These are phyloP conservation scores for Cystofilobasidium bisporidii DNA, from an alignment of 768 basidiomycete species.

Conservation along the genomic window DNA sequence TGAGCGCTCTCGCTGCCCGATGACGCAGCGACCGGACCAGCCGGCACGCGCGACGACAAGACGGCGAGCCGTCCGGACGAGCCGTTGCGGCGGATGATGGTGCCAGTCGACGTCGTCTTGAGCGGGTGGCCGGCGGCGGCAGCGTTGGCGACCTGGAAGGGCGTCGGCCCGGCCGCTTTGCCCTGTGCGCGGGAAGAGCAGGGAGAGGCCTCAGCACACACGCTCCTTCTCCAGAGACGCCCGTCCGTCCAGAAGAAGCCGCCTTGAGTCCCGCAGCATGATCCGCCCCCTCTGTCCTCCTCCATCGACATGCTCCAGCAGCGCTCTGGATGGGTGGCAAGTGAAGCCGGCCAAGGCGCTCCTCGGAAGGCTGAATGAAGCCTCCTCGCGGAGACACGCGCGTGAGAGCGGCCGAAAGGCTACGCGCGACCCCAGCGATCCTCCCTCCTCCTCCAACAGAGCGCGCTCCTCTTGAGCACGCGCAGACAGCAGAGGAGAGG, in stretches of 20 bases:
- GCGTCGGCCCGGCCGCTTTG: background rate
- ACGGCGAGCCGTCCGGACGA: background rate
- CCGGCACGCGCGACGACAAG: background rate
- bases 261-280: no score
- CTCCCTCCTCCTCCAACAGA: background rate
- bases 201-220: background rate
- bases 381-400: no score
- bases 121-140: background rate
- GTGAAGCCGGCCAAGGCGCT: no score
- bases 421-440: no score
- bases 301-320: no score
- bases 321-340: no score
- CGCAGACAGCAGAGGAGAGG: background rate
- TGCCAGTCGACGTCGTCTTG: conserved; percentile 11
- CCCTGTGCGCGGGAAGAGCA: background rate
- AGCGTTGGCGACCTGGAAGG: conserved; percentile 10
- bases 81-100: conserved; percentile 7
- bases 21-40: background rate
- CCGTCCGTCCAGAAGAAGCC: no score
- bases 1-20: background rate
- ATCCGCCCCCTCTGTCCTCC: no score
- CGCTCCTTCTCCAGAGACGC: no score
- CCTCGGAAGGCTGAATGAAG: no score
- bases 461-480: background rate
- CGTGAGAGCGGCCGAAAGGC: no score